Evolutionary conservation across 2,329 filamentous ascomycete genomes (phyloP).

Genomic region (Claviceps cyperi): DNA sequence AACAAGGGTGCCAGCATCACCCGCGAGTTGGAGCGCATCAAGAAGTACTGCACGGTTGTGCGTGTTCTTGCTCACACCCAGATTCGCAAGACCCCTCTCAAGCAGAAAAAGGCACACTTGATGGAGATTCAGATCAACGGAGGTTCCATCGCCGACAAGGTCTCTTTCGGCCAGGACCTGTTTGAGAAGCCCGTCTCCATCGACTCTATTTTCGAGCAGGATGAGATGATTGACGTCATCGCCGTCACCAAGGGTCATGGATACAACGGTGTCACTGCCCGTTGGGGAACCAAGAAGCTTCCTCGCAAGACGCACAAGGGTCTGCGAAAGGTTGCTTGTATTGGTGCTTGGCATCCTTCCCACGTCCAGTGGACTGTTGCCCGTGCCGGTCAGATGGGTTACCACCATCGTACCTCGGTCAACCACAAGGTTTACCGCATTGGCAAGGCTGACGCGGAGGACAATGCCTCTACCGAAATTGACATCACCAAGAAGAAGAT

Average conservation of each 20-base stretch:
- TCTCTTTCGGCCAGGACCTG: slow-evolving; percentile 83
- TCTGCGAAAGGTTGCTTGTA: slow-evolving; percentile 99
- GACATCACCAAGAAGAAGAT: slow-evolving; percentile 99
- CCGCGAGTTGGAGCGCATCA: slow-evolving; percentile 98
- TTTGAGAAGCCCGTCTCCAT: slow-evolving; percentile 99
- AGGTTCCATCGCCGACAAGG: slow-evolving; percentile 90
- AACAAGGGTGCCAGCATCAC: slow-evolving; percentile 78
- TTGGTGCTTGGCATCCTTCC: slow-evolving; percentile 99
- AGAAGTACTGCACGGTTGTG: slow-evolving; percentile 99
- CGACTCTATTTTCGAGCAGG: slow-evolving; percentile 92
- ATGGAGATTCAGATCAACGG: slow-evolving; percentile 99
- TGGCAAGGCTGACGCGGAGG: slow-evolving; percentile 80
- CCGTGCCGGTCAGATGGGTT: slow-evolving; percentile 98
- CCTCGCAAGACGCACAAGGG: slow-evolving; percentile 99
- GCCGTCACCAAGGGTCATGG: slow-evolving; percentile 99
- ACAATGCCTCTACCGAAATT: slow-evolving; percentile 86
- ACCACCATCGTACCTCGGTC: slow-evolving; percentile 99
- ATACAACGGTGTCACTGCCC: slow-evolving; percentile 89
- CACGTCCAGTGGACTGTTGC: slow-evolving; percentile 99
- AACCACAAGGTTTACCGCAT: slow-evolving; percentile 99
- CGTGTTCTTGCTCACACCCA: slow-evolving; percentile 98
- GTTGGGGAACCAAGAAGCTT: slow-evolving; percentile 99
- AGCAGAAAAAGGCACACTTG: slow-evolving; percentile 99
- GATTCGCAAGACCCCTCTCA: slow-evolving; percentile 97
- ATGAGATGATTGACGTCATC: slow-evolving; percentile 99